Evolutionary conservation across 352 stramenopile species (phyloP).

Genomic region (Phytophthora multivora): DNA sequence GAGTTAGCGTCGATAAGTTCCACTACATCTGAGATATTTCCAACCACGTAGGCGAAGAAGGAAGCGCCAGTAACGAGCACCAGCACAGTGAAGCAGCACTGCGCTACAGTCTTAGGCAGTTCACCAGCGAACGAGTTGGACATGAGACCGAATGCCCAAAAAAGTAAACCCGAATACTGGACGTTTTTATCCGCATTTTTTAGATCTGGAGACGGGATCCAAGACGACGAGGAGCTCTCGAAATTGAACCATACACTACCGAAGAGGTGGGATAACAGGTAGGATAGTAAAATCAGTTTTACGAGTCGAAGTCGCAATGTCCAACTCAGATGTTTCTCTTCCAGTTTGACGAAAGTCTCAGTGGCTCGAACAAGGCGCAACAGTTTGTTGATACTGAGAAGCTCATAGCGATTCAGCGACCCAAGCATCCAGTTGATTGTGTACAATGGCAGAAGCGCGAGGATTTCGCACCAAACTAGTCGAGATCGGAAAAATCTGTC

Average conservation of each 20-base stretch:
- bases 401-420: conserved; percentile 20
- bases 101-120: conserved; percentile 39
- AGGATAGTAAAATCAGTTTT: conserved; percentile 55
- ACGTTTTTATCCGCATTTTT: neutral
- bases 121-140: conserved; percentile 52
- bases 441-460: conserved; percentile 53
- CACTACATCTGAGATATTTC: conserved; percentile 63
- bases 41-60: conserved; percentile 61
- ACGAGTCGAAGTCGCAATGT: conserved; percentile 51
- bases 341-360: conserved; percentile 25
- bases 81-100: conserved; percentile 54
- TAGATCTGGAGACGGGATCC: conserved; percentile 13
- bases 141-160: conserved; percentile 67
- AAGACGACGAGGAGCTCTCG: conserved; percentile 2
- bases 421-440: conserved; percentile 49
- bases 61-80: conserved; percentile 49
- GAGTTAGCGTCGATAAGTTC: conserved; percentile 57
- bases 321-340: conserved; percentile 48
- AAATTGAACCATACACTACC: conserved; percentile 75
- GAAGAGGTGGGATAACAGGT: conserved; percentile 50
- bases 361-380: conserved; percentile 40
- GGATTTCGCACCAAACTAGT: conserved; percentile 34
- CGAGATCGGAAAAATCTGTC: conserved; percentile 46
- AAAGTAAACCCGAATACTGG: conserved; percentile 53
- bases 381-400: conserved; percentile 63